A percentile compares a stretch with the other conserved stretches of the same genome.
phyloP scores from a whole-genome alignment of 1,284 basidiomycete genomes.

The Fomitiporia mediterranea region DNA sequence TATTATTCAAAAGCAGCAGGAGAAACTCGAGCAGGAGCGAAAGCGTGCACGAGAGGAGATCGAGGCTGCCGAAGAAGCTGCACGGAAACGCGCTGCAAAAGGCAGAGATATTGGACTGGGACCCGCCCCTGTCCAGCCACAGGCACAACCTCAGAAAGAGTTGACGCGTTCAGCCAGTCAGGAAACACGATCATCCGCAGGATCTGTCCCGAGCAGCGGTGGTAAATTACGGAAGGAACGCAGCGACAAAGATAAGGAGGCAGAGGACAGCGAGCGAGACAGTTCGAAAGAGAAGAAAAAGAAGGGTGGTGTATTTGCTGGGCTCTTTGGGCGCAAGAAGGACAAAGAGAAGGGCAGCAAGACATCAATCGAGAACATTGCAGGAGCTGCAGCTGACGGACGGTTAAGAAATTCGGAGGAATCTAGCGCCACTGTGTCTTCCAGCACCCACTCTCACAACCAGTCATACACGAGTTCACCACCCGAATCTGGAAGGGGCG shows the following conservation, averaged over 20 bases:
- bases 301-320: slow-evolving; percentile 63
- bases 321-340: slow-evolving; percentile 70
- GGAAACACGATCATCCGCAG: slow-evolving; percentile 23
- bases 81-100: slow-evolving; percentile 47
- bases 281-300: slow-evolving; percentile 48
- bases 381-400: slow-evolving; percentile 35
- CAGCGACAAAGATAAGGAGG: slow-evolving; percentile 28
- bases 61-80: slow-evolving; percentile 51
- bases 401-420: slow-evolving; percentile 28
- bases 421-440: slow-evolving; percentile 18
- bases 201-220: slow-evolving; percentile 25
- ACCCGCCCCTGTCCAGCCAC: slow-evolving; percentile 9
- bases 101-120: slow-evolving; percentile 23
- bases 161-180: slow-evolving; percentile 16
- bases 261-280: slow-evolving; percentile 38
- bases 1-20: slow-evolving; percentile 48
- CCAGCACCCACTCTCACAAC: slow-evolving; percentile 19
- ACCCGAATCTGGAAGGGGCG: slow-evolving; percentile 13
- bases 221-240: slow-evolving; percentile 68
- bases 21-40: slow-evolving; percentile 54
- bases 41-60: slow-evolving; percentile 59
- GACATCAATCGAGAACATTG: slow-evolving; percentile 42
- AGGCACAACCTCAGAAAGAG: slow-evolving; percentile 18
- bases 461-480: slow-evolving; percentile 18
- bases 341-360: slow-evolving; percentile 72